phyloP scores from a whole-genome alignment of 1,284 basidiomycete genomes.

The Stereum hirsutum region DNA sequence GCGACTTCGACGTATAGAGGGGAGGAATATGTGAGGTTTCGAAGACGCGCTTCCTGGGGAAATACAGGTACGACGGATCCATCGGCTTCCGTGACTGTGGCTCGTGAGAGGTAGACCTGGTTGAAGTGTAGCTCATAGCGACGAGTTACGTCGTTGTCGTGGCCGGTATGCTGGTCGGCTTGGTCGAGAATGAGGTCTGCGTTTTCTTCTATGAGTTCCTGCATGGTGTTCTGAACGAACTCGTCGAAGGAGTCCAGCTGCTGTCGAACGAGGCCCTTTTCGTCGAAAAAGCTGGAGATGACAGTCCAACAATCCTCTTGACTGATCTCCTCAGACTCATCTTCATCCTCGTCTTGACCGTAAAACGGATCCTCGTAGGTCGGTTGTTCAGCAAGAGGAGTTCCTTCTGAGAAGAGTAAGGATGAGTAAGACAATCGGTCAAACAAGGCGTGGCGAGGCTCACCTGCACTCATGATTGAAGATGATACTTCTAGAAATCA shows the following conservation, averaged over 20 bases:
- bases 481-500: background rate
- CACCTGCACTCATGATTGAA: constrained; percentile 8
- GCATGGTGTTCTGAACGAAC: constrained; percentile 99
- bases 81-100: constrained; percentile 93
- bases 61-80: constrained; percentile 91
- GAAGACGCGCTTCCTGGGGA: constrained; percentile 93
- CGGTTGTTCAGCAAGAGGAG: constrained; percentile 37
- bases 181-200: constrained; percentile 93
- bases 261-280: constrained; percentile 96
- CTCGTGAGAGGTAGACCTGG: constrained; percentile 94
- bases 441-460: constrained; percentile 9
- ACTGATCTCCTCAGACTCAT: constrained; percentile 70
- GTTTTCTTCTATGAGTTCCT: constrained; percentile 97
- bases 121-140: constrained; percentile 98
- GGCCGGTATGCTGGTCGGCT: constrained; percentile 89
- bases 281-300: constrained; percentile 94
- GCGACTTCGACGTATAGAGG: constrained; percentile 96
- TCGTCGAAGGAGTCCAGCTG: constrained; percentile 99
- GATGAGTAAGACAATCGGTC: constrained; percentile 3
- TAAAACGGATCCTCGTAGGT: constrained; percentile 49
- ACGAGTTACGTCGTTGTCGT: constrained; percentile 69
- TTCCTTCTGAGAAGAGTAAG: constrained; percentile 14
- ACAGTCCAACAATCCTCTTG: constrained; percentile 95
- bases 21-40: constrained; percentile 94
- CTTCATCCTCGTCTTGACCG: constrained; percentile 53